These are phyloP conservation scores for Cenchrus fungigraminus DNA, from an alignment of 176 grass and related monocot genomes.

Conservation along the genomic window DNA sequence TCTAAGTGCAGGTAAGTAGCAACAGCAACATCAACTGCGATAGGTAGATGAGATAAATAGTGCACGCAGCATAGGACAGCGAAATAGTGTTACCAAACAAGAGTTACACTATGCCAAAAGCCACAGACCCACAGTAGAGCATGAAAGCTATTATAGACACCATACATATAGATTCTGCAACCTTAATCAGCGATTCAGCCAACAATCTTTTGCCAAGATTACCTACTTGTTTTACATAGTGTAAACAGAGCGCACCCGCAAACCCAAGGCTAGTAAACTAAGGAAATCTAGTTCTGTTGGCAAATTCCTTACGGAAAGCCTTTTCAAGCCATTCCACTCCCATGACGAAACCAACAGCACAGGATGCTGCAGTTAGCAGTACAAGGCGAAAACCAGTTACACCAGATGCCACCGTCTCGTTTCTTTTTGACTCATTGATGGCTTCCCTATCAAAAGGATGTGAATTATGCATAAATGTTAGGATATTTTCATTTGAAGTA, in stretches of 20 bases:
- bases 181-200: too few species aligned
- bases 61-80: too few species aligned
- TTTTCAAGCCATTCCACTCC: not conserved
- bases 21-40: not conserved
- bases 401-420: too few species aligned
- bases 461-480: conserved; percentile 6
- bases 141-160: too few species aligned
- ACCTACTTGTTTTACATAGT: too few species aligned
- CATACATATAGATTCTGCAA: too few species aligned
- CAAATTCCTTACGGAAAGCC: not conserved
- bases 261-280: not conserved
- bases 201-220: too few species aligned
- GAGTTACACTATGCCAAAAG: too few species aligned
- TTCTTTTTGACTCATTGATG: not conserved
- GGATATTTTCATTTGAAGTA: not conserved
- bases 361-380: not conserved
- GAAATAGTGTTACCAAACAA: too few species aligned
- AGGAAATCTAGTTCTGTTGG: not conserved
- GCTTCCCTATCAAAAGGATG: not conserved
- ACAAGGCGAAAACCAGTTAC: too few species aligned
- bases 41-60: too few species aligned
- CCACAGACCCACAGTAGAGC: too few species aligned
- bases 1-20: not conserved
- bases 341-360: not conserved
- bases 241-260: not conserved